Evolutionary conservation across 2,329 filamentous ascomycete species (phyloP).

Genomic region (Cladophialophora carrionii): DNA sequence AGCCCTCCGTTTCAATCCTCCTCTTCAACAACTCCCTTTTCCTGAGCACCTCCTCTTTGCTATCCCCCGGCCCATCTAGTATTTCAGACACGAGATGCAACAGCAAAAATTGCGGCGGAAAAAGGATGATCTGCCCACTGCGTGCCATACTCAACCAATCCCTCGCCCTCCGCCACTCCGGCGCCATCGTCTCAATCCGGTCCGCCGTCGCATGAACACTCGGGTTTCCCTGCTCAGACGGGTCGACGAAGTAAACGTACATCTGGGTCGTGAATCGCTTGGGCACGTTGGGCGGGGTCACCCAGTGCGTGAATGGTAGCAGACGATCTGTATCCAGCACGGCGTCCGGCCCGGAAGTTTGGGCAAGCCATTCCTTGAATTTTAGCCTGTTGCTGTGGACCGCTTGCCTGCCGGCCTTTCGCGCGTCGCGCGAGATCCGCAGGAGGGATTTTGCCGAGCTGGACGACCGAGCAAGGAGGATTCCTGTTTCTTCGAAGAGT

Average conservation of each 20-base stretch:
- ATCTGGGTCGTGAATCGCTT: constrained; percentile 93
- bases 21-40: constrained; percentile 52
- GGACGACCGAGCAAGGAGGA: constrained; percentile 67
- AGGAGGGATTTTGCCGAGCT: constrained; percentile 51
- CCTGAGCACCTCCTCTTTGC: constrained; percentile 35
- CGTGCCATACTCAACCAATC: constrained; percentile 70
- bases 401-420: constrained; percentile 66
- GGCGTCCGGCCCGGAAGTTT: constrained; percentile 42
- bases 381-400: constrained; percentile 69
- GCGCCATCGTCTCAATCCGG: constrained; percentile 71
- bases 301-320: constrained; percentile 86
- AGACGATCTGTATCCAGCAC: constrained; percentile 65
- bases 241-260: constrained; percentile 71
- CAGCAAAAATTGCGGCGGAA: constrained; percentile 80
- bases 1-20: constrained; percentile 49
- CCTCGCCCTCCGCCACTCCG: constrained; percentile 71
- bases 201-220: constrained; percentile 69
- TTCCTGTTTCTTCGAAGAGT: constrained; percentile 93
- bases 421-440: constrained; percentile 63
- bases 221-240: constrained; percentile 46
- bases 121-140: constrained; percentile 73
- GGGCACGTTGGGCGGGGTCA: constrained; percentile 64
- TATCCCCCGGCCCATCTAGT: constrained; percentile 21
- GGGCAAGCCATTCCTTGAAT: constrained; percentile 68
- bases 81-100: constrained; percentile 57